These are phyloP conservation scores for Schwanniomyces sp. DNA, from an alignment of 805 yeast species.

Conservation along the genomic window DNA sequence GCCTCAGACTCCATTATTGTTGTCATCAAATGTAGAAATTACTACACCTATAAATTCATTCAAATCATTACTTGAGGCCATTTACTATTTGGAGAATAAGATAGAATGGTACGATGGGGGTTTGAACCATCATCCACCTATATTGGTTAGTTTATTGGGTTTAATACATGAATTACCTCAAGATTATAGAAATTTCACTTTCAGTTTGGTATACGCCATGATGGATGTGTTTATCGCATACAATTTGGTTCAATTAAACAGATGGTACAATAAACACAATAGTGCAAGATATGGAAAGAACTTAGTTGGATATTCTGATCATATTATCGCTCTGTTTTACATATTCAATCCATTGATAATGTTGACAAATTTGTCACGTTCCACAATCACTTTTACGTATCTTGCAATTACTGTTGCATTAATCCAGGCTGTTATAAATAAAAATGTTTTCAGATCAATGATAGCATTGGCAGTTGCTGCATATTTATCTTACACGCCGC, in stretches of 20 bases:
- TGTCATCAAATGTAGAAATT: conserved; percentile 51
- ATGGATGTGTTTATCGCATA: conserved; percentile 61
- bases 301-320: conserved; percentile 30
- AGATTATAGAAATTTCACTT: conserved; percentile 13
- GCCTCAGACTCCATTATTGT: conserved; percentile 25
- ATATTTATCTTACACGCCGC: conserved; percentile 62
- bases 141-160: conserved; percentile 55
- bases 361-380: conserved; percentile 64
- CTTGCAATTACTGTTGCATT: conserved; percentile 50
- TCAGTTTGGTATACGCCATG: conserved; percentile 51
- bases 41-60: conserved; percentile 76
- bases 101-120: conserved; percentile 81
- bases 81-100: conserved; percentile 55
- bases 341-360: conserved; percentile 80
- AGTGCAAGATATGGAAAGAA: conserved; percentile 13
- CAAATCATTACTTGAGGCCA: conserved; percentile 43
- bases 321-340: conserved; percentile 61
- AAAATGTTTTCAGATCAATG: conserved; percentile 45
- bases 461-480: conserved; percentile 60
- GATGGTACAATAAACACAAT: conserved; percentile 32
- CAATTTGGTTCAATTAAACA: conserved; percentile 51
- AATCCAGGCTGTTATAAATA: conserved; percentile 43
- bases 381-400: conserved; percentile 63
- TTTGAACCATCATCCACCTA: conserved; percentile 82
- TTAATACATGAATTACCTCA: conserved; percentile 27